Base-by-base conservation (phyloP, 495 filamentous ascomycete genomes). In the Ramalina intermedia region DNA sequence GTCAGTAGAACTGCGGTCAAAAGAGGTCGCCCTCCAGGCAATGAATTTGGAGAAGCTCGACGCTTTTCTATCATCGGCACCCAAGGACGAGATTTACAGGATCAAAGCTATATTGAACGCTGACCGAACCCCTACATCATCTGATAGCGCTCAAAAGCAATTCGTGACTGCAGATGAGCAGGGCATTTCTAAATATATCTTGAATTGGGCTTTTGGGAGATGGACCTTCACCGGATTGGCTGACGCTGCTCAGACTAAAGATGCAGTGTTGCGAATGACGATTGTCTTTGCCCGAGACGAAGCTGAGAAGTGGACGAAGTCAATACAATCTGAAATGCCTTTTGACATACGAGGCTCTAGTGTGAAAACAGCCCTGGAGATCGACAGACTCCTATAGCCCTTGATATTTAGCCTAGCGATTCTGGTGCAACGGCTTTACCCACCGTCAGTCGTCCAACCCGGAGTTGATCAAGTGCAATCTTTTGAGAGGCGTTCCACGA, bases 121-220 rank as follows among this genome's bases (percentile, higher is more conserved):
- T 0, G 64, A 66, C 6, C 61, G 62, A 1, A 62, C 72, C 1
- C 78, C 88, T 1, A 63, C 61, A 20, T 77, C 77, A 37, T 84
- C 80, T 16, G 74, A 80, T 45, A 76, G 73, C 38, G 73, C 75
- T 8, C 52, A 53, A 16, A 21, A 37, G 20, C 53, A 53, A 41
- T 52, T 58, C 29, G 45, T 41, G 1, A 48, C 37, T 39, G 57
- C 62, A 47, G 44, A 62, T 20, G 41, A 55, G 3, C 54, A 48
- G 12, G 55, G 48, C 17, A 47, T 48, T 64, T 40, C 48, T 8
- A 46, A 77, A 51, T 94, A 88, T 60, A 93, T 96, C 41, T 71
- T 98, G 40, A 98, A 98, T 61, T 96, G 91, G 91, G 93, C 91
- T 0, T 98, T 98, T 65, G 89, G 87, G 6, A 73, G 91, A 16